Evolutionary conservation across 805 yeast species (phyloP).

Genomic region (Zygosaccharomyces gambellarensis): DNA sequence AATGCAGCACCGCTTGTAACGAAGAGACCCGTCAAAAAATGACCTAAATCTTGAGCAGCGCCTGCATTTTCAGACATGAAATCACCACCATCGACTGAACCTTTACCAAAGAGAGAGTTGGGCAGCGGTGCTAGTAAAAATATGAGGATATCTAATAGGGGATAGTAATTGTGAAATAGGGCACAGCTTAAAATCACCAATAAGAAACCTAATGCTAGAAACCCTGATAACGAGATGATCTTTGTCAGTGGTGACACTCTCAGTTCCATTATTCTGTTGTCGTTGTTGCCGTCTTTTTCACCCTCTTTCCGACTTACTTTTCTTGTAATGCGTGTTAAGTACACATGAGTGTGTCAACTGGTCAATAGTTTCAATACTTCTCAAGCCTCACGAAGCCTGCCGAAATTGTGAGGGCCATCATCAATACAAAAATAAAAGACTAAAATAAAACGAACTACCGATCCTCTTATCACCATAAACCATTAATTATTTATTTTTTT

Average conservation of each 20-base stretch:
- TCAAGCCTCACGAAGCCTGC: background rate
- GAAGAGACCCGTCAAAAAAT: slow-evolving; percentile 71
- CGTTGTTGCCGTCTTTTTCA: background rate
- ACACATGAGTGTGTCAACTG: background rate
- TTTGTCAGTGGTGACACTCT: slow-evolving; percentile 35
- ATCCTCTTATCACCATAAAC: background rate
- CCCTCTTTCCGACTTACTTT: background rate
- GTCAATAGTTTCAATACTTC: background rate
- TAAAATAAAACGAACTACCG: too few relatives aligned
- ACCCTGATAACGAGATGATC: slow-evolving; percentile 34
- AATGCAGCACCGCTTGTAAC: slow-evolving; percentile 70
- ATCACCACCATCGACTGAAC: slow-evolving; percentile 46
- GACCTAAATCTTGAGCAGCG: slow-evolving; percentile 66
- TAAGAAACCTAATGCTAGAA: slow-evolving; percentile 85
- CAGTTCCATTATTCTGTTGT: slow-evolving; percentile 19
- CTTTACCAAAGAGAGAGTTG: slow-evolving; percentile 50
- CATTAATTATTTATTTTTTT: background rate
- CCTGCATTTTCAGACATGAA: slow-evolving; percentile 54
- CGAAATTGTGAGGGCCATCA: background rate
- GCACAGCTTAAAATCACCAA: slow-evolving; percentile 85
- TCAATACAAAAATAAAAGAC: background rate
- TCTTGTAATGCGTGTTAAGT: background rate
- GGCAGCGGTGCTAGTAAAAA: slow-evolving; percentile 72
- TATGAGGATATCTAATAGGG: slow-evolving; percentile 65
- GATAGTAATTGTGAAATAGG: slow-evolving; percentile 85